Conservation (phyloP, 2,329 filamentous ascomycete species). For the Incumbomyces delicatus region DNA sequence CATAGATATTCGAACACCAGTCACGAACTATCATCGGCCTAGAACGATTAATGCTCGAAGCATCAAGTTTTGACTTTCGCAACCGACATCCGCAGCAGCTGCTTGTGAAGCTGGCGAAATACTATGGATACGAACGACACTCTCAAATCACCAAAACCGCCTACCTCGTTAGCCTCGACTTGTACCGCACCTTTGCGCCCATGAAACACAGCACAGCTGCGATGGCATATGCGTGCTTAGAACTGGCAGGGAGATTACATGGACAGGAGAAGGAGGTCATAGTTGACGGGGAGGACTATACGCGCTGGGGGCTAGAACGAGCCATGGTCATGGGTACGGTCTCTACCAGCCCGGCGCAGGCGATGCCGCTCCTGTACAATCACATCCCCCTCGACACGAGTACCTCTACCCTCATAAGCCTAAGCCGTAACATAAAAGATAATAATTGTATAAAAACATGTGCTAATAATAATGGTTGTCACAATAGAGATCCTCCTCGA, state of each 20-base stretch:
- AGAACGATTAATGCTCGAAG: slow-evolving; percentile 86
- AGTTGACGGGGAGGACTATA: slow-evolving; percentile 40
- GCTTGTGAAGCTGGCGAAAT: slow-evolving; percentile 66
- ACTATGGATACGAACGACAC: slow-evolving; percentile 44
- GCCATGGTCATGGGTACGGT: slow-evolving; percentile 38
- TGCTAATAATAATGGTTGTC: slow-evolving; percentile 5
- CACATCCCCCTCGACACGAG: slow-evolving; percentile 4
- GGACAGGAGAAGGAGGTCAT: slow-evolving; percentile 41
- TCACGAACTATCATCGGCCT: slow-evolving; percentile 78
- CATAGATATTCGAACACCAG: slow-evolving; percentile 67
- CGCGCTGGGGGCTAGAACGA: slow-evolving; percentile 37
- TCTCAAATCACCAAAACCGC: slow-evolving; percentile 54
- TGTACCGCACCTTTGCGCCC: slow-evolving; percentile 87
- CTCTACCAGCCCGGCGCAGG: not conserved
- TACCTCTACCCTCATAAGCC: not conserved
- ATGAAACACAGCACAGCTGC: slow-evolving; percentile 83
- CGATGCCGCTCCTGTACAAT: slow-evolving; percentile 3
- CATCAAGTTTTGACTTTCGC: slow-evolving; percentile 86
- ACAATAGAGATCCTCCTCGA: slow-evolving; percentile 73
- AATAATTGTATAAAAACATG: slow-evolving; percentile 4
- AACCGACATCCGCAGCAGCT: slow-evolving; percentile 79
- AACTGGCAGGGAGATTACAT: slow-evolving; percentile 63
- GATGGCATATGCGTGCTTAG: slow-evolving; percentile 71
- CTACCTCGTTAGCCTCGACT: slow-evolving; percentile 74
- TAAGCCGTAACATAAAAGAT: slow-evolving; percentile 2